These are phyloP conservation scores for Penicillium thymicola DNA, from an alignment of 2,329 filamentous ascomycete genomes.

Conservation along the genomic window DNA sequence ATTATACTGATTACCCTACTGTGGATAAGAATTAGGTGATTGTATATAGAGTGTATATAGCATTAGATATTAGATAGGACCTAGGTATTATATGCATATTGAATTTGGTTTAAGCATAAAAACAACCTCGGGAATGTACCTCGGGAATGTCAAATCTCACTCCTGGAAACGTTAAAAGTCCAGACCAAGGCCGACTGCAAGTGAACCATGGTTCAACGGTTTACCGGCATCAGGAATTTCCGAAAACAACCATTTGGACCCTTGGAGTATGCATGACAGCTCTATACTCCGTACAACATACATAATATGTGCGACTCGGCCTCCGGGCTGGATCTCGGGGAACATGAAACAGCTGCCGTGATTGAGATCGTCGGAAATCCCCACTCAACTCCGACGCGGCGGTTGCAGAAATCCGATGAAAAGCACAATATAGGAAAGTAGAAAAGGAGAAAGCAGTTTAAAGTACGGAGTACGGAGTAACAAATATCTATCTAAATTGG, in stretches of 20 bases:
- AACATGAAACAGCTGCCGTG: background rate
- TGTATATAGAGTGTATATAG: background rate
- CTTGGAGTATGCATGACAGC: background rate
- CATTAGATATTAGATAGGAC: background rate
- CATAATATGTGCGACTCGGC: too few species aligned
- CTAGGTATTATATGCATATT: background rate
- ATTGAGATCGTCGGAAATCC: background rate
- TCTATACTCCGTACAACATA: too few species aligned
- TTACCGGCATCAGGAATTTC: background rate
- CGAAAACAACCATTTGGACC: background rate
- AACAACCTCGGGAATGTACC: background rate
- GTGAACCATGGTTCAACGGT: background rate
- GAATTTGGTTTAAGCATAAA: background rate
- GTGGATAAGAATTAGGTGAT: slow-evolving; percentile 5
- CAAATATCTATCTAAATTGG: background rate
- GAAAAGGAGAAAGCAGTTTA: background rate
- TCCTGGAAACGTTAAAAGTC: background rate
- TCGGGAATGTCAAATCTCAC: background rate
- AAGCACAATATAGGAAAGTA: too few species aligned
- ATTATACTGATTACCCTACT: slow-evolving; percentile 31
- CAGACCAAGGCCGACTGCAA: background rate
- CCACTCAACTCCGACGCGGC: background rate
- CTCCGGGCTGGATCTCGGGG: too few species aligned
- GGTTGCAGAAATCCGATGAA: background rate
- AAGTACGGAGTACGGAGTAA: background rate